phyloP scores from a whole-genome alignment of 2,329 filamentous ascomycete genomes.

The Keithomyces neogunnii region DNA sequence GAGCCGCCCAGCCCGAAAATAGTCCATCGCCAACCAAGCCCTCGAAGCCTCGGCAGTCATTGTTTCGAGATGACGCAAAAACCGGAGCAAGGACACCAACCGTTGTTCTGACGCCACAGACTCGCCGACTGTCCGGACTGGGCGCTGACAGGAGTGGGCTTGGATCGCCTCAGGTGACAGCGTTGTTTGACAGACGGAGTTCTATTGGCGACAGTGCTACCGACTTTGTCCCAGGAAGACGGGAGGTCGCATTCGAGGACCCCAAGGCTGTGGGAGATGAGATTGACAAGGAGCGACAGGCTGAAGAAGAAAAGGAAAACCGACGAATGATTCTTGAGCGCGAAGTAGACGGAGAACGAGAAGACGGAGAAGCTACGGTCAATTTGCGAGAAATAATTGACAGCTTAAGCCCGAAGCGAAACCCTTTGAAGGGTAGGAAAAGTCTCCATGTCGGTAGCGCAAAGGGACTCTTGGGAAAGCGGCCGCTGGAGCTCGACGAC shows the following conservation, averaged over 20 bases:
- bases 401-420: constrained; percentile 69
- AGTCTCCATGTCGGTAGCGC: constrained; percentile 70
- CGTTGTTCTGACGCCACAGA: constrained; percentile 45
- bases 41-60: constrained; percentile 20
- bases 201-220: constrained; percentile 62
- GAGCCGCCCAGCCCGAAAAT: constrained; percentile 9
- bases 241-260: constrained; percentile 54
- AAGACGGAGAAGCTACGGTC: constrained; percentile 53
- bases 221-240: constrained; percentile 50
- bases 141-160: constrained; percentile 63
- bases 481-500: constrained; percentile 61
- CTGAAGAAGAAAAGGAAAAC: constrained; percentile 54
- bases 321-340: constrained; percentile 46
- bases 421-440: constrained; percentile 57
- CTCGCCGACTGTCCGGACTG: constrained; percentile 54
- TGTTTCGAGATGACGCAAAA: constrained; percentile 46
- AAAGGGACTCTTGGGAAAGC: constrained; percentile 64
- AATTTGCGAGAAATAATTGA: constrained; percentile 72
- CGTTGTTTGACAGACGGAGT: constrained; percentile 59
- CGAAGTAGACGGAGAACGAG: constrained; percentile 32
- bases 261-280: constrained; percentile 54
- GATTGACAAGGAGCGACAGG: constrained; percentile 49
- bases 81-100: constrained; percentile 54
- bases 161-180: constrained; percentile 66
- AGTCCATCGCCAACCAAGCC: constrained; percentile 10